These are phyloP conservation scores for Phytophthora podocarpi DNA, from an alignment of 352 stramenopile genomes.

Conservation along the genomic window DNA sequence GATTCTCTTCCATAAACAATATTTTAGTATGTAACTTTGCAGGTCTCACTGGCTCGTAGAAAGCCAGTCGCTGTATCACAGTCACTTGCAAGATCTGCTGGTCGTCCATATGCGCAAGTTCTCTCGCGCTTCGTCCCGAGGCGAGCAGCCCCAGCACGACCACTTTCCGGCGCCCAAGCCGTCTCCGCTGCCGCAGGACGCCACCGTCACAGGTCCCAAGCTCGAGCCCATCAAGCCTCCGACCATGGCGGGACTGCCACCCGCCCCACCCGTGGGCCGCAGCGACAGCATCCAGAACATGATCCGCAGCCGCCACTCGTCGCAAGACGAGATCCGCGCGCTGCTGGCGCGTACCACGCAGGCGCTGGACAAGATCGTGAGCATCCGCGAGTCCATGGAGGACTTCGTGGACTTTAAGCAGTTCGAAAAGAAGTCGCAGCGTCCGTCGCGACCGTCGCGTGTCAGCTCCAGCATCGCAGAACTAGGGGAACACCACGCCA, in stretches of 20 bases:
- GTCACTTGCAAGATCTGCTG: neutral
- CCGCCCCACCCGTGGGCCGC: conserved; percentile 1
- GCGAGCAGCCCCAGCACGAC: conserved; percentile 13
- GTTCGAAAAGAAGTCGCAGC: conserved; percentile 57
- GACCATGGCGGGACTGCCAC: conserved; percentile 28
- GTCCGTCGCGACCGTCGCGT: conserved; percentile 29
- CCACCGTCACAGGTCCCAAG: conserved; percentile 20
- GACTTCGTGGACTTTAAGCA: conserved; percentile 81
- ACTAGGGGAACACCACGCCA: conserved; percentile 21
- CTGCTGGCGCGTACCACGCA: conserved; percentile 68
- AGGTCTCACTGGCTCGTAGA: conserved; percentile 24
- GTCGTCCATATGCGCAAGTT: conserved; percentile 36
- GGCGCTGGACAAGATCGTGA: conserved; percentile 83
- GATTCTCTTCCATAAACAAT: neutral
- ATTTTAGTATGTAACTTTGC: neutral
- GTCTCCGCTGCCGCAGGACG: conserved; percentile 7
- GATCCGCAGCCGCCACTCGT: conserved; percentile 45
- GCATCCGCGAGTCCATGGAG: conserved; percentile 86
- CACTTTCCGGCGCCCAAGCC: conserved; percentile 10
- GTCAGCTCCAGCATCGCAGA: conserved; percentile 44
- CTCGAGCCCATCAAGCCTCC: conserved; percentile 38
- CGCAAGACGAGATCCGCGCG: conserved; percentile 77
- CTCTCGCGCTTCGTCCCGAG: conserved; percentile 28
- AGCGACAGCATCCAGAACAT: conserved; percentile 25
- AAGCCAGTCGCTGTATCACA: conserved; percentile 25